Conservation (phyloP, 805 yeast species). For the Ogataea angusta region DNA sequence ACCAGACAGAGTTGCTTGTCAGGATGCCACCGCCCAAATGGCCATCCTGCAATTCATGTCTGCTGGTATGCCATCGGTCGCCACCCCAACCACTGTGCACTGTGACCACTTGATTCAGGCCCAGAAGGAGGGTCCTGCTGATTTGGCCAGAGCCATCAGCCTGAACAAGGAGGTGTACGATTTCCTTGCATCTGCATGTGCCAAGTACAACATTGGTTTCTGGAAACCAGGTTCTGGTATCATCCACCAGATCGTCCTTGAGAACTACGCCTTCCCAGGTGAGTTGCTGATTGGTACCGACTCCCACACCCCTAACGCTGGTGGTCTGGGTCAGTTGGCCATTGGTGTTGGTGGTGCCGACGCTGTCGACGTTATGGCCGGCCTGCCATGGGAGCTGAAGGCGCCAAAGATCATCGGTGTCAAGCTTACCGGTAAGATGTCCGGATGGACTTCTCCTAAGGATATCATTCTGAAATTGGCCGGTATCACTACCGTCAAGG, state of each 20-base stretch:
- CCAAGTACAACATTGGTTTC: conserved; percentile 93
- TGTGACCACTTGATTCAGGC: conserved; percentile 99
- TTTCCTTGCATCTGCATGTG: conserved; percentile 88
- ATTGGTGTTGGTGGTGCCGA: conserved; percentile 99
- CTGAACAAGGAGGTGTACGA: conserved; percentile 95
- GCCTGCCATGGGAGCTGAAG: conserved; percentile 94
- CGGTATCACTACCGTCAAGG: conserved; percentile 92
- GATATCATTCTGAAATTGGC: conserved; percentile 92
- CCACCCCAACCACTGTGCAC: conserved; percentile 94
- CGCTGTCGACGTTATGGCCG: conserved; percentile 95
- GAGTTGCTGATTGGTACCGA: conserved; percentile 97
- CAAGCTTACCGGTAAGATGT: conserved; percentile 85
- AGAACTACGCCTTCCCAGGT: conserved; percentile 96
- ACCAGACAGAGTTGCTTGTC: conserved; percentile 99
- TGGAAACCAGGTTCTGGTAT: conserved; percentile 99
- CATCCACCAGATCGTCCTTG: conserved; percentile 95
- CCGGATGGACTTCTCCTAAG: conserved; percentile 97
- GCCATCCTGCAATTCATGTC: conserved; percentile 98
- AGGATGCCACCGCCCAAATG: conserved; percentile 99
- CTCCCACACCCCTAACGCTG: conserved; percentile 98
- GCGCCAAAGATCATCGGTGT: conserved; percentile 96
- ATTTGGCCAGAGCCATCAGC: conserved; percentile 74
- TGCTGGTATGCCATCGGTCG: conserved; percentile 81
- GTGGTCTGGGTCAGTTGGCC: conserved; percentile 97
- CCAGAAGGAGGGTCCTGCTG: conserved; percentile 84